Conservation (phyloP, 2,329 filamentous ascomycete genomes). For the Colletotrichum musicola region DNA sequence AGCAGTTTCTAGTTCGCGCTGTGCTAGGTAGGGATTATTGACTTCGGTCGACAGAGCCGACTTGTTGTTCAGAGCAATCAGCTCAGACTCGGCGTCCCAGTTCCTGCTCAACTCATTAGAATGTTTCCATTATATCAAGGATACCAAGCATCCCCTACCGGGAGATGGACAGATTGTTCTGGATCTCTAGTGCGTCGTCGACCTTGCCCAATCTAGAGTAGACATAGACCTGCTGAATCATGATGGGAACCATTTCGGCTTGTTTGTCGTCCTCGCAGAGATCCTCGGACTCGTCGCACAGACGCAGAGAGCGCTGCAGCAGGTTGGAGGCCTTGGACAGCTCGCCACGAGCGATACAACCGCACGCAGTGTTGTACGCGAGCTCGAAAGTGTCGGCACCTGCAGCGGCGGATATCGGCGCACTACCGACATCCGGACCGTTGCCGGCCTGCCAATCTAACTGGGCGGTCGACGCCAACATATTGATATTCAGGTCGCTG, state of each 20-base stretch:
- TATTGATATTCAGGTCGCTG: slow-evolving; percentile 82
- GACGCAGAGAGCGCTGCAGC: slow-evolving; percentile 75
- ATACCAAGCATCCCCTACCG: slow-evolving; percentile 62
- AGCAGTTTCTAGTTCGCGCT: slow-evolving; percentile 70
- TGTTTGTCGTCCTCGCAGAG: slow-evolving; percentile 80
- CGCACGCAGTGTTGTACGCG: slow-evolving; percentile 84
- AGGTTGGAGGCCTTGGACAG: slow-evolving; percentile 74
- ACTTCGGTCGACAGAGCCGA: slow-evolving; percentile 55
- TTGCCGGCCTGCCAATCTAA: slow-evolving; percentile 75
- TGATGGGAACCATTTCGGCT: slow-evolving; percentile 80
- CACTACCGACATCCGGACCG: slow-evolving; percentile 37
- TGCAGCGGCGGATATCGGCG: slow-evolving; percentile 63
- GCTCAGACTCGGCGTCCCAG: slow-evolving; percentile 74
- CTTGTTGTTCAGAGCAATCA: slow-evolving; percentile 76
- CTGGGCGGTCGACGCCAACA: slow-evolving; percentile 79
- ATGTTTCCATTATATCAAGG: background rate
- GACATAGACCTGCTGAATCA: slow-evolving; percentile 81
- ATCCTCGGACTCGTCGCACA: slow-evolving; percentile 81
- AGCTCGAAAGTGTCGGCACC: slow-evolving; percentile 84
- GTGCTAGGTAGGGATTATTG: slow-evolving; percentile 76
- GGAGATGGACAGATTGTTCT: slow-evolving; percentile 70
- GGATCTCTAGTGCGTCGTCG: slow-evolving; percentile 74
- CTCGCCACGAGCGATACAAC: slow-evolving; percentile 77
- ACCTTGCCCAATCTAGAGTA: slow-evolving; percentile 74
- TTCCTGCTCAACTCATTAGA: slow-evolving; percentile 63